These are phyloP conservation scores for Yamadazyma triangularis DNA, from an alignment of 1,139 yeast genomes.

Conservation along the genomic window DNA sequence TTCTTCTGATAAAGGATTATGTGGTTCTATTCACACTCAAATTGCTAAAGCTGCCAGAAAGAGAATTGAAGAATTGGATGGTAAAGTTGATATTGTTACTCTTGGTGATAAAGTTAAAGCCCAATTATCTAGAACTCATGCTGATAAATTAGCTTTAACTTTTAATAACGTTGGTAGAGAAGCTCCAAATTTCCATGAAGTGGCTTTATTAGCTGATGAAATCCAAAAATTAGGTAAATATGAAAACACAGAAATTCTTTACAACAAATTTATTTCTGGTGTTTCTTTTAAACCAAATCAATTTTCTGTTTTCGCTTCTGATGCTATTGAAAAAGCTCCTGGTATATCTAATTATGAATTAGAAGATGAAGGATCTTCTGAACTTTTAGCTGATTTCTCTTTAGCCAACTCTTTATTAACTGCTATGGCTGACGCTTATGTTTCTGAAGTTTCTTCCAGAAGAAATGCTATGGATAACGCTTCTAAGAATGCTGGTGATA, in stretches of 20 bases:
- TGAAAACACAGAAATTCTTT: conserved; percentile 74
- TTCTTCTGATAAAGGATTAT: conserved; percentile 96
- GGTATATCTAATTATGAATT: conserved; percentile 79
- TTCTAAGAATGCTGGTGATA: conserved; percentile 98
- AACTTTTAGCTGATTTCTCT: conserved; percentile 76
- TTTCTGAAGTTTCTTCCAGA: conserved; percentile 97
- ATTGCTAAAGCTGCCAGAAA: conserved; percentile 82
- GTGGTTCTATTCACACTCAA: conserved; percentile 98
- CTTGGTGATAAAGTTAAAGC: conserved; percentile 92
- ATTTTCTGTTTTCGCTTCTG: conserved; percentile 64
- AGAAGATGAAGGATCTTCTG: conserved; percentile 66
- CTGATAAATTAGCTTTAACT: conserved; percentile 64
- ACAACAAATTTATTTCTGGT: conserved; percentile 84
- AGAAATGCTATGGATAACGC: conserved; percentile 99
- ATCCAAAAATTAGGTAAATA: conserved; percentile 65
- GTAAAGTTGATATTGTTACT: conserved; percentile 76
- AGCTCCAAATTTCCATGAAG: conserved; percentile 91
- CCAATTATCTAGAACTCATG: conserved; percentile 81
- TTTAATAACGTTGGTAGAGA: conserved; percentile 93
- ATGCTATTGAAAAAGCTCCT: conserved; percentile 79
- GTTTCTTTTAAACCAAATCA: conserved; percentile 85
- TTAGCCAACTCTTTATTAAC: conserved; percentile 86
- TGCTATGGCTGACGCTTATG: conserved; percentile 97
- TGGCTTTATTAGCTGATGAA: conserved; percentile 84
- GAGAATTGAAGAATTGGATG: conserved; percentile 53